phyloP scores from a whole-genome alignment of 1,139 yeast species.

The Suhomyces kunorum region DNA sequence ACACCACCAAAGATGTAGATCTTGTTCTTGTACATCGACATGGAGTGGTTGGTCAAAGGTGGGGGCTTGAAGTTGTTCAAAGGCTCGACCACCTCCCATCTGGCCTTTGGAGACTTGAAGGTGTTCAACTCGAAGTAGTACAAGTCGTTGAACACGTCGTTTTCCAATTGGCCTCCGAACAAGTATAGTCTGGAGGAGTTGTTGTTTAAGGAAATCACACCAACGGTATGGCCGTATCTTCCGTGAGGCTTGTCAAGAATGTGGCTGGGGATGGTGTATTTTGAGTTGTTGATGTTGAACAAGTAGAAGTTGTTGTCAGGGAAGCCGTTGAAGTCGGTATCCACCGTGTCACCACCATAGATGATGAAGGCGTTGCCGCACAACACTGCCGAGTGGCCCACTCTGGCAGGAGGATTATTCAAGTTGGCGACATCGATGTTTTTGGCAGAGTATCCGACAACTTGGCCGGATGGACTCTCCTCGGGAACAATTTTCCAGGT shows the following conservation, averaged over 20 bases:
- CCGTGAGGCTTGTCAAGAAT: conserved; percentile 85
- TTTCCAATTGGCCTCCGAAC: conserved; percentile 96
- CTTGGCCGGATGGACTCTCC: conserved; percentile 26
- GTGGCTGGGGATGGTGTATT: conserved; percentile 89
- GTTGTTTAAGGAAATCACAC: conserved; percentile 59
- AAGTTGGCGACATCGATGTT: conserved; percentile 57
- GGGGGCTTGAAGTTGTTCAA: conserved; percentile 67
- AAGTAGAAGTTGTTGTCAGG: conserved; percentile 88
- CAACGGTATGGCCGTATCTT: conserved; percentile 87
- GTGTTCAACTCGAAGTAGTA: conserved; percentile 85
- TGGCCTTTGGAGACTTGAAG: conserved; percentile 79
- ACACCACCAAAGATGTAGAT: conserved; percentile 91
- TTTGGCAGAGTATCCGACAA: conserved; percentile 51
- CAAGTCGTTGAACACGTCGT: conserved; percentile 80
- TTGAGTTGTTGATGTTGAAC: conserved; percentile 83
- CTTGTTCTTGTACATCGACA: conserved; percentile 77
- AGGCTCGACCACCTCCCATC: conserved; percentile 77
- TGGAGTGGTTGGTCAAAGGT: conserved; percentile 88
- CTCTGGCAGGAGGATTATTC: conserved; percentile 88
- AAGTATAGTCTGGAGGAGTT: conserved; percentile 74
- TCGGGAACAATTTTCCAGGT: conserved; percentile 76
- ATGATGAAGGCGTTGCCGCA: conserved; percentile 95
- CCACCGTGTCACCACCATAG: conserved; percentile 95
- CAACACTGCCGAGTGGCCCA: conserved; percentile 90
- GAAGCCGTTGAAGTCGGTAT: conserved; percentile 74